These are phyloP conservation scores for Raffaelea ambrosiae DNA, from an alignment of 2,329 filamentous ascomycete species.

Conservation along the genomic window DNA sequence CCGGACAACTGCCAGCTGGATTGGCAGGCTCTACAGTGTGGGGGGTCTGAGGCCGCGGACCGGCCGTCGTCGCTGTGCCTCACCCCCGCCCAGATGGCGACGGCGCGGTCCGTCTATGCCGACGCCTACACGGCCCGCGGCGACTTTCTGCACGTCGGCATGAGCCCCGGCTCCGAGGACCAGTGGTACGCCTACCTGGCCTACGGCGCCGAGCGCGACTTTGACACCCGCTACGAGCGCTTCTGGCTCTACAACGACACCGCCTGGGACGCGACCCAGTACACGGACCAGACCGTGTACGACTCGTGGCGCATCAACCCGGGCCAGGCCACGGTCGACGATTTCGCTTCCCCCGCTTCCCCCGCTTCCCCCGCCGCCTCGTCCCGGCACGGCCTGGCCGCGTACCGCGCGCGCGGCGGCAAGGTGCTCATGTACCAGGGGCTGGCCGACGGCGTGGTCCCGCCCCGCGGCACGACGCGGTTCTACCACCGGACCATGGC, in stretches of 20 bases:
- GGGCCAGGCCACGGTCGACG: constrained; percentile 27
- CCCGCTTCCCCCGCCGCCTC: too few relatives aligned
- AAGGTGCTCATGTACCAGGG: constrained; percentile 41
- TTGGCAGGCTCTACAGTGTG: constrained; percentile 30
- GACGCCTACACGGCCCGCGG: constrained; percentile 21
- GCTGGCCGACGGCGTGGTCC: constrained; percentile 30
- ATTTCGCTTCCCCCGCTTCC: too few relatives aligned
- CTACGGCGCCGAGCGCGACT: constrained; percentile 23
- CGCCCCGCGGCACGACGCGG: constrained; percentile 23
- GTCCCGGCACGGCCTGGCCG: constrained; percentile 29
- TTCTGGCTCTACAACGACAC: constrained; percentile 32
- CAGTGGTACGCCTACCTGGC: constrained; percentile 20
- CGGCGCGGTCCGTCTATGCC: constrained; percentile 19
- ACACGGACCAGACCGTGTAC: constrained; percentile 20
- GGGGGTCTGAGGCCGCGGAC: background rate
- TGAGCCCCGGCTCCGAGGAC: constrained; percentile 36
- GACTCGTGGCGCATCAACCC: constrained; percentile 25
- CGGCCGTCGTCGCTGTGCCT: constrained; percentile 23
- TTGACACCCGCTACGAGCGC: constrained; percentile 25
- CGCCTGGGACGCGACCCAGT: constrained; percentile 23
- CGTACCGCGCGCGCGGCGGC: constrained; percentile 28
- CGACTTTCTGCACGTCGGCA: constrained; percentile 22
- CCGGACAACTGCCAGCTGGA: constrained; percentile 36
- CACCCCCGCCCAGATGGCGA: constrained; percentile 27
- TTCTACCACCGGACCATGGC: constrained; percentile 15